Percentiles rank a stretch among this genome's conserved stretches.
Conservation (phyloP, 495 filamentous ascomycete species). For the Penicillium simplicissimum region DNA sequence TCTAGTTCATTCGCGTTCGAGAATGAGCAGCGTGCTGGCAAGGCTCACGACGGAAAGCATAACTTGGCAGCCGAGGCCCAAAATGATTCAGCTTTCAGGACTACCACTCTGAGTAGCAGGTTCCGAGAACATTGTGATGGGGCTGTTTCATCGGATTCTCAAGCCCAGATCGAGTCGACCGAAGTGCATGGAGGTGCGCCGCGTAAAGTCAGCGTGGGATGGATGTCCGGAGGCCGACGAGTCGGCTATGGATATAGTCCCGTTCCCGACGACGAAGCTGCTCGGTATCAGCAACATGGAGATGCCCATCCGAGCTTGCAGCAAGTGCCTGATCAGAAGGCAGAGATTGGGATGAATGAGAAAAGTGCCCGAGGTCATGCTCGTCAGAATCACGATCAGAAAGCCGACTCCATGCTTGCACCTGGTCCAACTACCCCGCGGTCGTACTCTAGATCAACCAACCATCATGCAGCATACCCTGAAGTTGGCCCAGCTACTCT, state of each 20-base stretch:
- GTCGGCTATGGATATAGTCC: slow-evolving; percentile 46
- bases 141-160: slow-evolving; percentile 10
- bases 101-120: slow-evolving; percentile 20
- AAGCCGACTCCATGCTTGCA: background rate
- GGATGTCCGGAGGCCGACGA: slow-evolving; percentile 48
- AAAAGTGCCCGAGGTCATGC: background rate
- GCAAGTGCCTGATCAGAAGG: background rate
- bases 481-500: background rate
- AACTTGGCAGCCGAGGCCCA: background rate
- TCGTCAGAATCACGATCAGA: background rate
- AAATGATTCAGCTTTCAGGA: background rate
- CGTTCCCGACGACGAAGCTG: slow-evolving; percentile 28
- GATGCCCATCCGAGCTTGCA: background rate
- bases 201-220: slow-evolving; percentile 45
- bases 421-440: background rate
- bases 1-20: background rate
- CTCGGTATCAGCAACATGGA: background rate
- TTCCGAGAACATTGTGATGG: slow-evolving; percentile 37
- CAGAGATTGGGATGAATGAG: background rate
- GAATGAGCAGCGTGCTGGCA: background rate
- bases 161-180: background rate
- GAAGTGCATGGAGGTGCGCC: slow-evolving; percentile 15
- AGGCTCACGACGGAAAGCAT: background rate
- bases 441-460: background rate
- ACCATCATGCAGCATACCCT: background rate